Conservation (phyloP, 305 asterid genomes). For the Solanum hybrid region DNA sequence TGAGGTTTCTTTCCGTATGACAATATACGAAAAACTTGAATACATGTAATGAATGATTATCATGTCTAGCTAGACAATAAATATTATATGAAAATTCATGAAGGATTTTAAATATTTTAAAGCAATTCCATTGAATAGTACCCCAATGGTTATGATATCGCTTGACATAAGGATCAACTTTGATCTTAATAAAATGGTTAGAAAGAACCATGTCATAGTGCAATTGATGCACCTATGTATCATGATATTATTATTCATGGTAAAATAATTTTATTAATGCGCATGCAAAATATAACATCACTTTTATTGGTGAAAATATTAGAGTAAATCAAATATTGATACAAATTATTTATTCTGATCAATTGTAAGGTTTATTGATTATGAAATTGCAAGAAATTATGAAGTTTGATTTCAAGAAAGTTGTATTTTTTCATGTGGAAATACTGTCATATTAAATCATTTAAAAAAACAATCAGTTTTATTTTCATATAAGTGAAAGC, state of each 20-base stretch:
- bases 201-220: neutral
- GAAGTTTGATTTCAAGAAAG: neutral
- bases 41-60: neutral
- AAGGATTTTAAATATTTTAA: neutral
- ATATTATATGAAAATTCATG: neutral
- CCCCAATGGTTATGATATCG: neutral
- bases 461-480: no score
- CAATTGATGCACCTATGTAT: neutral
- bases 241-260: neutral
- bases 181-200: neutral
- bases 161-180: neutral
- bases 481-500: neutral
- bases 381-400: neutral
- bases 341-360: no score
- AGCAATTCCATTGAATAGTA: neutral
- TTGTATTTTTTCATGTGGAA: neutral
- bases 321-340: no score
- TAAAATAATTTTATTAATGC: neutral
- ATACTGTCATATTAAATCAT: neutral
- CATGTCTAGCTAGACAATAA: neutral
- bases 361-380: no score
- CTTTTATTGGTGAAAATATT: neutral
- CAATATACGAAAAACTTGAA: neutral
- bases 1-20: neutral
- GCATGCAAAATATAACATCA: neutral